Evolutionary conservation across 768 basidiomycete species (phyloP), one percentile per base, ranked within the genome.

Genomic region (Lenzites betulinus): DNA sequence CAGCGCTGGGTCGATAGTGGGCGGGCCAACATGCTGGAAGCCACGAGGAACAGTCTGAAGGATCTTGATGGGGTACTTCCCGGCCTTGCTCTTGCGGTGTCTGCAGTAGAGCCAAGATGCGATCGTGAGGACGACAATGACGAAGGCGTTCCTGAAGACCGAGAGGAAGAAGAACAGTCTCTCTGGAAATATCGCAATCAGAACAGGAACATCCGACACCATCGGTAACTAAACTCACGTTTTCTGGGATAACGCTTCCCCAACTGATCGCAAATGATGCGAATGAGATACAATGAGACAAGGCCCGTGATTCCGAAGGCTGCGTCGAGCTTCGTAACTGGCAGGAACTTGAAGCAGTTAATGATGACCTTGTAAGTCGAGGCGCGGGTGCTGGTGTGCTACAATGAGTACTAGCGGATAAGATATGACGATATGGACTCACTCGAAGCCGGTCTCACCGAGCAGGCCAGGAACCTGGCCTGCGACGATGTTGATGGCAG

Each of bases 391-490:
- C 93, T 93, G 52, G 57, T 30, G 18, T 5, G 18, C n/a, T 13
- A 30, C 15, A 28, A 25, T 42, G 13, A 43, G 39, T 16, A 61
- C 47, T 16, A 53, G 47, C 38, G 54, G 12, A 13, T 23, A 43
- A 43, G 49, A 68, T 33, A 67, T 44, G 54, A 42, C 26, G 12
- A 25, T 1, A 7, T 7, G 20, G 2, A 77, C 88, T 67, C 61
- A 92, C 92, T 91, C 81, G 72, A 97, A 92, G 26, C 87, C 88
- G 54, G 85, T 79, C 56, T 93, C 90, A 23, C 95, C 97, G 79
- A 99, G 85, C 46, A 99, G 73, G 0, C 88, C 90, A 1, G 96
- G 94, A 4, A 97, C 81, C 75, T 99, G 96, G 35, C 93, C 86
- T 18, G 86, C 81, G 16, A 87, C 88, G 67, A 98, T 98, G 71